Evolutionary conservation across 139 green algal genomes (phyloP).

Genomic region (Chlorella sp.): DNA sequence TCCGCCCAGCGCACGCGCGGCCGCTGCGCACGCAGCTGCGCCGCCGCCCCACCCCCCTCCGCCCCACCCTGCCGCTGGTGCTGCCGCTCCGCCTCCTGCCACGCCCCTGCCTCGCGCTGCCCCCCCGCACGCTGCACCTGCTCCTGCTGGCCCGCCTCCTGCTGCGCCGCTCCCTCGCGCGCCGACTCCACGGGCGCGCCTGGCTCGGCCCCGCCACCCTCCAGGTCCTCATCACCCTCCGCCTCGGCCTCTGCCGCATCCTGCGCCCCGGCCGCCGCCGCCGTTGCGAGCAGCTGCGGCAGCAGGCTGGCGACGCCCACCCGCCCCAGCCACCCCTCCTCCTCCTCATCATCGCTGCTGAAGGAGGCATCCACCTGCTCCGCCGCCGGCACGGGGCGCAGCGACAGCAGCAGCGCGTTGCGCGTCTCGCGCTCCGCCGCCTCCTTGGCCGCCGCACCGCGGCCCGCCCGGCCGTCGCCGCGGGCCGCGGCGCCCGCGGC

Average conservation of each 20-base stretch:
- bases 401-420: not conserved
- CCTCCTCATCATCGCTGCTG: not conserved
- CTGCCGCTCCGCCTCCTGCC: too few relatives aligned
- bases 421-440: not conserved
- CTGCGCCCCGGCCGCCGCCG: not conserved
- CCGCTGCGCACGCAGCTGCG: too few relatives aligned
- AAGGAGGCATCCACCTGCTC: slow-evolving; percentile 5
- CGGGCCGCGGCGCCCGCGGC: not conserved
- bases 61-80: too few relatives aligned
- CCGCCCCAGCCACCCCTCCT: not conserved
- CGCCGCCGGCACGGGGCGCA: not conserved
- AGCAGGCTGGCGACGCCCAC: not conserved
- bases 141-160: not conserved
- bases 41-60: too few relatives aligned
- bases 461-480: not conserved
- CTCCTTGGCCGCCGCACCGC: not conserved
- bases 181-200: not conserved
- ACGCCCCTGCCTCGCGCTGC: too few relatives aligned
- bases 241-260: not conserved
- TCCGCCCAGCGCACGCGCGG: too few relatives aligned
- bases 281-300: not conserved
- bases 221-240: not conserved
- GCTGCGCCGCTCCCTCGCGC: not conserved
- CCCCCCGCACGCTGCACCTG: not conserved
- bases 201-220: not conserved